These are phyloP conservation scores for Lentinula sp. DNA, from an alignment of 768 basidiomycete species.

Conservation along the genomic window DNA sequence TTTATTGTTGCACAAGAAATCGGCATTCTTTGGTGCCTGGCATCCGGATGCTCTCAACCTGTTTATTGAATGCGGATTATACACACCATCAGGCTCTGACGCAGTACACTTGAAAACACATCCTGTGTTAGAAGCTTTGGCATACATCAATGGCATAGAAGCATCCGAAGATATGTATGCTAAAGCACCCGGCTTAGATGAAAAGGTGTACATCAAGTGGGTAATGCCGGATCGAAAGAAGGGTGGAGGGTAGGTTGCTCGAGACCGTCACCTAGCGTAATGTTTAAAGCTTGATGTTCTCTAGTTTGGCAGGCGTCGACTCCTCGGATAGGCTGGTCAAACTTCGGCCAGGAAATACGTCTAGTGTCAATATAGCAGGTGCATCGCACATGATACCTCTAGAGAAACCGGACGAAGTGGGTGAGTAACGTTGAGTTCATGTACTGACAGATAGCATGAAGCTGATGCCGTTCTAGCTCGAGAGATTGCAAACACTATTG, in stretches of 20 bases:
- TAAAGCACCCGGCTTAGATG: slow-evolving; percentile 34
- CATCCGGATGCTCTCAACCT: slow-evolving; percentile 51
- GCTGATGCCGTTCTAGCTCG: background rate
- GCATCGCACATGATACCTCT: slow-evolving; percentile 45
- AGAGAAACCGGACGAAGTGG: slow-evolving; percentile 30
- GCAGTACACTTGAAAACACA: slow-evolving; percentile 59
- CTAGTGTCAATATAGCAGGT: slow-evolving; percentile 28
- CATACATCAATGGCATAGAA: slow-evolving; percentile 45
- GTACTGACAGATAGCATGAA: background rate
- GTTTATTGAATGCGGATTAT: slow-evolving; percentile 58
- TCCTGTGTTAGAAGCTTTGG: slow-evolving; percentile 55
- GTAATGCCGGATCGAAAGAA: slow-evolving; percentile 39
- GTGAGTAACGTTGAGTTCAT: slow-evolving; percentile 4
- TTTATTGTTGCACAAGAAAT: slow-evolving; percentile 34
- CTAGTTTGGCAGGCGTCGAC: slow-evolving; percentile 14
- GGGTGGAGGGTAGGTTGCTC: background rate
- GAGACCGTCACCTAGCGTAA: background rate
- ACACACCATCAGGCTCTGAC: slow-evolving; percentile 23
- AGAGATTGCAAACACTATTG: background rate
- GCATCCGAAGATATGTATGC: slow-evolving; percentile 33
- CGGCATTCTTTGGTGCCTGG: slow-evolving; percentile 70
- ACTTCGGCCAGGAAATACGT: slow-evolving; percentile 33
- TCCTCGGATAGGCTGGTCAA: slow-evolving; percentile 32
- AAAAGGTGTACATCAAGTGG: slow-evolving; percentile 47
- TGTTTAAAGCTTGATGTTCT: slow-evolving; percentile 12